These are phyloP conservation scores for Venturia carpophila DNA, from an alignment of 2,329 filamentous ascomycete genomes.

Conservation along the genomic window DNA sequence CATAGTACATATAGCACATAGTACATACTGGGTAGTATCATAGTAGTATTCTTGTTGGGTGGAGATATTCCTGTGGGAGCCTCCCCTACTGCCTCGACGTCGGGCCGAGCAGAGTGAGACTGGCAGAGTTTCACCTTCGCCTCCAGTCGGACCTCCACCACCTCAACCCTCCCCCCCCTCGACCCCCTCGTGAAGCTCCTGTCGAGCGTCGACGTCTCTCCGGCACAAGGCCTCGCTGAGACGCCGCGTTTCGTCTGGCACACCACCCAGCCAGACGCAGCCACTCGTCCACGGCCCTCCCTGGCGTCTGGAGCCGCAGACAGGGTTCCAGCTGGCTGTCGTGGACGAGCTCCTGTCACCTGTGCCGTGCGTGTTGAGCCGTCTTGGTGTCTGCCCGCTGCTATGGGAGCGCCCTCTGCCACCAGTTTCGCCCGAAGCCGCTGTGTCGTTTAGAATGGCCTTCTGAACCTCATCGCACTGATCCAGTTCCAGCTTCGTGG, in stretches of 20 bases:
- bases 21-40: too few species aligned
- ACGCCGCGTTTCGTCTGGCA: conserved; percentile 15
- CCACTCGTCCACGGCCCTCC: neutral
- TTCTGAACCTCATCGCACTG: neutral
- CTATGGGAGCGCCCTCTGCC: conserved; percentile 6
- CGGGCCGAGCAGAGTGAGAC: neutral
- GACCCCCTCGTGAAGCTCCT: neutral
- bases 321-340: conserved; percentile 15
- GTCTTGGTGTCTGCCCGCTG: conserved; percentile 5
- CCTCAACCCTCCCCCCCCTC: neutral
- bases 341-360: neutral
- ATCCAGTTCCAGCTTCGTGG: conserved; percentile 14
- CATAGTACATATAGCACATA: too few species aligned
- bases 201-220: neutral
- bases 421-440: conserved; percentile 9
- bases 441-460: conserved; percentile 6
- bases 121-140: neutral
- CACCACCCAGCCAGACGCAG: neutral
- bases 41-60: too few species aligned
- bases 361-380: neutral
- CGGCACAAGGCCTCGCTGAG: neutral
- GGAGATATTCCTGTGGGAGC: too few species aligned
- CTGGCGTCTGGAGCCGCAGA: conserved; percentile 11
- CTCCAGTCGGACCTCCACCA: neutral
- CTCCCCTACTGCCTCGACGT: neutral